Conservation (phyloP, 164 flowering plant species). For the Umbellularia californica region DNA sequence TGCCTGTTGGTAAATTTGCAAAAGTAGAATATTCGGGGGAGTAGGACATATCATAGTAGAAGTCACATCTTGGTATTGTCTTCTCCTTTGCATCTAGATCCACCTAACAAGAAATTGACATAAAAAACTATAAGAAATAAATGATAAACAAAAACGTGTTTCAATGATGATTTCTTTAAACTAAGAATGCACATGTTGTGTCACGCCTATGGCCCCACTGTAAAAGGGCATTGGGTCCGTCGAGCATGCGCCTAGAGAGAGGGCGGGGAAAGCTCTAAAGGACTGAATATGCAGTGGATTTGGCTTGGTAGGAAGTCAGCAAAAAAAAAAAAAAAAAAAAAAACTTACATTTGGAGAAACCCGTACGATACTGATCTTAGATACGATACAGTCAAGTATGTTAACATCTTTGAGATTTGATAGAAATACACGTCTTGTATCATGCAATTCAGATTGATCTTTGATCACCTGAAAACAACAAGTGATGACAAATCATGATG, state of each 20-base stretch:
- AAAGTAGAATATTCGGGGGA: constrained; percentile 40
- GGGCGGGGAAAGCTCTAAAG: too few relatives aligned
- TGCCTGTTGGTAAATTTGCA: constrained; percentile 30
- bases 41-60: constrained; percentile 54
- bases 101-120: constrained; percentile 23
- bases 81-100: constrained; percentile 25
- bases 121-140: neutral
- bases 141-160: too few relatives aligned
- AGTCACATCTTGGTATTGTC: constrained; percentile 37
- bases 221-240: too few relatives aligned
- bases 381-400: constrained; percentile 51
- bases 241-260: too few relatives aligned
- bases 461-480: constrained; percentile 29
- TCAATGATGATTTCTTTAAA: neutral
- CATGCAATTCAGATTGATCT: constrained; percentile 23
- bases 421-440: constrained; percentile 44
- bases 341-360: constrained; percentile 35
- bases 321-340: neutral
- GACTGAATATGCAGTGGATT: too few relatives aligned
- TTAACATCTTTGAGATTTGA: constrained; percentile 63
- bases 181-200: neutral
- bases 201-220: too few relatives aligned
- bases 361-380: constrained; percentile 37
- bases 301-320: neutral
- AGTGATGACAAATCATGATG: neutral